Conservation (phyloP, 73 alveolate species). For the Tetrahymena thermophila region DNA sequence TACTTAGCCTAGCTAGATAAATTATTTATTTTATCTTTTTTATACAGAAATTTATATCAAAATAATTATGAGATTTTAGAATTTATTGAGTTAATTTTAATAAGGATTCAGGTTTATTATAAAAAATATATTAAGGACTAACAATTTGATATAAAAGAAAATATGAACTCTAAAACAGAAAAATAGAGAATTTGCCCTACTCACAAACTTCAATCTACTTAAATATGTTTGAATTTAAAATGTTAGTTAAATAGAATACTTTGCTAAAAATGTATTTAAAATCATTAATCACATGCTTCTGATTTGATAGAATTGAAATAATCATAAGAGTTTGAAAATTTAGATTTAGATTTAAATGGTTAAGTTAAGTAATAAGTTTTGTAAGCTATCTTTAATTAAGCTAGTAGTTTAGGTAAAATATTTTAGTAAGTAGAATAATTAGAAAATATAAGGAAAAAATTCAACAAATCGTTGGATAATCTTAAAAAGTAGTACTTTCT, state of each 20-base stretch:
- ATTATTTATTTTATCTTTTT: no score
- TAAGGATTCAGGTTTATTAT: no score
- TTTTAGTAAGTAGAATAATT: neutral
- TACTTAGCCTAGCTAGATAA: no score
- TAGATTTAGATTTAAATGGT: neutral
- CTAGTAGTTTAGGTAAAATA: no score
- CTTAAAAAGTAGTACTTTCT: neutral
- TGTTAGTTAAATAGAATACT: neutral
- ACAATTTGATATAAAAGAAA: neutral
- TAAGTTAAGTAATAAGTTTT: no score
- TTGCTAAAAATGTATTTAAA: neutral
- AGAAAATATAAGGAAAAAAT: neutral
- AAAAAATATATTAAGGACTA: no score
- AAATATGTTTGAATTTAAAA: neutral
- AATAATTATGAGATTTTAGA: no score
- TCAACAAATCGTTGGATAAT: neutral
- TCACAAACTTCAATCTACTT: neutral
- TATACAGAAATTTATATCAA: no score
- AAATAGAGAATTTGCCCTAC: neutral
- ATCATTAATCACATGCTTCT: neutral
- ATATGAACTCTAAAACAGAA: neutral
- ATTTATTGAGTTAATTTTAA: no score
- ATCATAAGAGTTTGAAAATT: no score
- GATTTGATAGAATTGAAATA: neutral
- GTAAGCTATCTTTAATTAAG: no score